These are phyloP conservation scores for Tilletia caries DNA, from an alignment of 1,284 basidiomycete genomes.

Conservation along the genomic window DNA sequence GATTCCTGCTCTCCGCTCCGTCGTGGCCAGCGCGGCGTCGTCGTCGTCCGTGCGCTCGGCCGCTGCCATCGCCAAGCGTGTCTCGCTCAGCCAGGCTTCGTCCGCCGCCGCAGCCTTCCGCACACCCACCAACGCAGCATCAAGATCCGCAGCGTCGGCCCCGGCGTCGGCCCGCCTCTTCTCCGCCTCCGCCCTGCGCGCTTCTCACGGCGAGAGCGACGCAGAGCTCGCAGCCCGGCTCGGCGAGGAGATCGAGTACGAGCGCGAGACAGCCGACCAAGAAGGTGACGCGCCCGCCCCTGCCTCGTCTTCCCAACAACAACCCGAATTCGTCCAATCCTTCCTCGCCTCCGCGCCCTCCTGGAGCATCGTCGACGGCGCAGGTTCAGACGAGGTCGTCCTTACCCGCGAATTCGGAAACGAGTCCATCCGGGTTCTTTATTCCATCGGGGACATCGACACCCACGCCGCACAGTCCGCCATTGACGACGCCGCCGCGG, in stretches of 20 bases:
- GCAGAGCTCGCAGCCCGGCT: conserved; percentile 71
- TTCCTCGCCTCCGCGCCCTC: conserved; percentile 69
- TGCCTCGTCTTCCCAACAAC: conserved; percentile 20
- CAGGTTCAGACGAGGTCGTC: conserved; percentile 77
- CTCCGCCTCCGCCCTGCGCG: conserved; percentile 17
- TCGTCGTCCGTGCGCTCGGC: no score
- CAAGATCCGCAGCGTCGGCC: background rate
- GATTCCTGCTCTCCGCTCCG: no score
- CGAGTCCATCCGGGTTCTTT: conserved; percentile 61
- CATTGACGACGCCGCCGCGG: conserved; percentile 20
- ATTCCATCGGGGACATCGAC: conserved; percentile 49
- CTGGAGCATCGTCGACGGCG: conserved; percentile 73
- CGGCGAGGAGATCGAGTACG: conserved; percentile 78
- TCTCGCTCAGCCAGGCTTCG: no score
- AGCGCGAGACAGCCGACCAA: conserved; percentile 61
- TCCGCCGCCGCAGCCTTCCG: no score
- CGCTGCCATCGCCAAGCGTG: no score
- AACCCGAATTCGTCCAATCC: conserved; percentile 72
- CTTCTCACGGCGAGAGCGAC: conserved; percentile 62
- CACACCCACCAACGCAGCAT: background rate
- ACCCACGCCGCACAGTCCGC: conserved; percentile 26
- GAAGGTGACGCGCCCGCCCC: conserved; percentile 11
- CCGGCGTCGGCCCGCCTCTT: conserved; percentile 15
- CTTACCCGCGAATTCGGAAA: conserved; percentile 82
- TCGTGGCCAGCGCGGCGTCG: no score